Evolutionary conservation across 345 rosid species (phyloP), one percentile per base, ranked within the genome.

Genomic region (Pelargonium nanum): DNA sequence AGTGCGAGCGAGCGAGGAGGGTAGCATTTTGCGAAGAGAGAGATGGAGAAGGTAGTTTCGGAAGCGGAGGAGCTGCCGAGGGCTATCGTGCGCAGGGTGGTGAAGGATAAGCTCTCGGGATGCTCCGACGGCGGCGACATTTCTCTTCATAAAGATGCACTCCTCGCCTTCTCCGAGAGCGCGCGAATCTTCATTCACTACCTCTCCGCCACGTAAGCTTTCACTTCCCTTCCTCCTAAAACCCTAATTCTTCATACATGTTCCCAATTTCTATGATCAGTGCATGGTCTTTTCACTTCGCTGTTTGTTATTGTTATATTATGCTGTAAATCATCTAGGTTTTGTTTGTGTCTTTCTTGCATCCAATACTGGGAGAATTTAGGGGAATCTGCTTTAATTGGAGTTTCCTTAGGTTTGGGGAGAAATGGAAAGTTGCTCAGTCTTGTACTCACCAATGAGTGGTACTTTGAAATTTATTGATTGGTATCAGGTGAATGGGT

Each of bases 41-140:
- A 71, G 52, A 68, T 74, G 69, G 84, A 85, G 78, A 89, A 86
- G 66, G 80, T 65, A 60, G 80, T 78, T 2, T 2, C 81, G 6
- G 81, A 77, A 61, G 78, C 71, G 57, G 95, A 92, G 71, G 98
- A 82, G 88, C 83, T 92, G 60, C 95, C 91, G 24, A 77, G 76
- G 68, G 83, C 96, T 28, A 85, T 89, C 5, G 95, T 89, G 65
- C 91, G 89, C 53, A 86, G 98, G 26, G 84, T 89, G 65, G 97
- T 89, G 77, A 92, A 89, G 73, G 93, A 83, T 30, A 82, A 86
- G 84, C 82, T 92, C 4, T 74, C 88, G 30, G 79, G 77, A 24
- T 83, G 88, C 67, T 92, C 93, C 55, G 79, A 80, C 16, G 87
- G 83, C 56, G 72, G 70, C 66, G 96, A 83, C 70, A 63, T 89